Base-by-base conservation (phyloP, 768 basidiomycete genomes). In the Auricularia cornea region DNA sequence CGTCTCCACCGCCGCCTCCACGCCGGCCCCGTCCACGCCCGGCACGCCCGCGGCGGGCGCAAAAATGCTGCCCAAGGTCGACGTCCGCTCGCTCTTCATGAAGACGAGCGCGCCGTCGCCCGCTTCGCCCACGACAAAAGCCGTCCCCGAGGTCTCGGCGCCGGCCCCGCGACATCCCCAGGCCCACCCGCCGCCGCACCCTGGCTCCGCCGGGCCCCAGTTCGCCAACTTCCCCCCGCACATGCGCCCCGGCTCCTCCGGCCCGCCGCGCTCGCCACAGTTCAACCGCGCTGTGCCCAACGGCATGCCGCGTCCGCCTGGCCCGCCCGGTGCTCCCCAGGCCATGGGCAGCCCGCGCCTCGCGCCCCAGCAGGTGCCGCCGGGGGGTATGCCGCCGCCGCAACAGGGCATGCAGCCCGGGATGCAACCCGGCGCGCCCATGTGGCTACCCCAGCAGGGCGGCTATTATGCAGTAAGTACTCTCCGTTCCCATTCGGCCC, bases 1-100 rank as follows among this genome's bases (percentile, higher is more conserved):
- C 20, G 41, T 57, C 28, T 29, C 48, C 60, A 40, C 62, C n/a
- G 59, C 40, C 29, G 63, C 59, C 40, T 72, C 79, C 48, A 69
- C 78, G 48, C 69, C 78, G 48, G 71, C 79, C 59, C 71, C 79
- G 48, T 74, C 76, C 64, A 44, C 59, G 14, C 40, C 59, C 59
- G 40, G 35, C 35, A 60, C 59, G 6, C 59, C 59, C 10, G 59
- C 59, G 14, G 12, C 59, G 16, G 12, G 23, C 2, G 23, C 59
- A 8, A n/a, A n/a, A 20, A 44, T 12, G 35, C 71, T 71, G 66
- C 65, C 74, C 65, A 79, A 71, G 69, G 71, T 75, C 26, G 79
- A 81, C 64, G 69, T 79, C 65, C 70, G 76, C 66, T 75, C 76
- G 64, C 63, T 81, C 29, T 82, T 82, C 71, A 76, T 75, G 68